These are phyloP conservation scores for Russula compacta DNA, from an alignment of 768 basidiomycete species.

Conservation along the genomic window DNA sequence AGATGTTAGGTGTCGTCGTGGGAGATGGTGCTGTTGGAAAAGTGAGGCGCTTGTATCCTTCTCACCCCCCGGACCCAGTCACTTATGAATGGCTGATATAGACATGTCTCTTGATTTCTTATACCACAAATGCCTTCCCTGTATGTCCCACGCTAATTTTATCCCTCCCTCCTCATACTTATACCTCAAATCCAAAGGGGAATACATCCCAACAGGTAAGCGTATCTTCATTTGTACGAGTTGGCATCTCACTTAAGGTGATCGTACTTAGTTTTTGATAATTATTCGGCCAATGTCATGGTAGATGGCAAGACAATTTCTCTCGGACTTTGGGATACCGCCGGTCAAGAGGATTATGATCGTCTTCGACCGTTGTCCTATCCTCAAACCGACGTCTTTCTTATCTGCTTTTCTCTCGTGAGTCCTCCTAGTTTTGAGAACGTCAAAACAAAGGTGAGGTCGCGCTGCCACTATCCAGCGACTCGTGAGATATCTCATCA, in stretches of 20 bases:
- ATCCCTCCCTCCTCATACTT: slow-evolving; percentile 7
- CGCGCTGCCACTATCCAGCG: background rate
- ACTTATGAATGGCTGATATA: slow-evolving; percentile 30
- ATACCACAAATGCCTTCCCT: slow-evolving; percentile 97
- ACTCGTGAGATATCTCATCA: slow-evolving; percentile 5
- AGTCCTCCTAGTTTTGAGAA: slow-evolving; percentile 98
- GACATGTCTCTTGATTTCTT: slow-evolving; percentile 99
- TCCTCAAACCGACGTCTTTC: slow-evolving; percentile 98
- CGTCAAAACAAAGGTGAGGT: slow-evolving; percentile 82
- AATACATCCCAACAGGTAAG: slow-evolving; percentile 91
- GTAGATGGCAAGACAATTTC: slow-evolving; percentile 99
- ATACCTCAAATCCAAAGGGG: slow-evolving; percentile 48
- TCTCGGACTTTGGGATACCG: slow-evolving; percentile 99
- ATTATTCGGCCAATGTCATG: slow-evolving; percentile 98
- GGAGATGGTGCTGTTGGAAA: slow-evolving; percentile 99
- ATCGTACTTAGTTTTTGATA: slow-evolving; percentile 77
- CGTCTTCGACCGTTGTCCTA: slow-evolving; percentile 96
- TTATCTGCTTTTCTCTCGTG: slow-evolving; percentile 98
- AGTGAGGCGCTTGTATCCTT: slow-evolving; percentile 38
- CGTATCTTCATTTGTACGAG: slow-evolving; percentile 8
- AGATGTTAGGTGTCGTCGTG: slow-evolving; percentile 79
- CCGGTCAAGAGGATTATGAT: slow-evolving; percentile 99
- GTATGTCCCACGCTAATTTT: slow-evolving; percentile 38
- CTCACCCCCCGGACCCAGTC: background rate
- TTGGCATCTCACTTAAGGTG: background rate